Base-by-base conservation (phyloP, 1,139 yeast species). In the Ogataea hybrid region DNA sequence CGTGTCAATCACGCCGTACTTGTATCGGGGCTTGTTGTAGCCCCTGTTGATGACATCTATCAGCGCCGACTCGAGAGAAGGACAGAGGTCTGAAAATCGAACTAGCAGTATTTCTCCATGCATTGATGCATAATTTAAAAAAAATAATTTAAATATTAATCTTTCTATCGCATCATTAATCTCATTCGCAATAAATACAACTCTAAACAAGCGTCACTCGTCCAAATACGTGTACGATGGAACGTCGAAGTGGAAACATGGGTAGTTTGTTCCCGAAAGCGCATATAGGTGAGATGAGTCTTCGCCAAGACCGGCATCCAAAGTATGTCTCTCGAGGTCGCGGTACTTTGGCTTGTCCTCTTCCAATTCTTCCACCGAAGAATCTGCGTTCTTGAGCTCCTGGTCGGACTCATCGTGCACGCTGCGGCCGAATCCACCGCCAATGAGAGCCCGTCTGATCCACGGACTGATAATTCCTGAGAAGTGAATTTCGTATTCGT, bases 401-500 rank as follows among this genome's bases (percentile, higher is more conserved):
- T 70, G 23, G 64, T 66, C 43, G 12, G 47, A 49, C 11, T 50
- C 59, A 15, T 48, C 54, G 32, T 43, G 49, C 21, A 43, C 47
- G 35, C 42, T 44, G 31, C 58, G 53, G 39, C 96, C 97, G 65
- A 89, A 89, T 1, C 95, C 95, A 44, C 84, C 82, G 53, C 80
- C 77, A 37, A 84, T 61, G 52, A 90, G 73, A 8, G 83, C 87
- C 56, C 94, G 75, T 58, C 88, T 78, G 43, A 86, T 77, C 97
- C 97, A 89, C 8, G 92, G 89, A 43, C 87, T 81, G 42, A 84
- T 68, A 30, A 90, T 79, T 20, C 96, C 95, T 11, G 87, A 79
- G 61, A 90, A 89, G 62, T 90, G 97, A 67, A 82, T 82, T 63
- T 89, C 96, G 43, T 88, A 92, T 53, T 85, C 90, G 46, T 84